Evolutionary conservation across 1,284 basidiomycete genomes (phyloP).

Genomic region (Volvariella volvacea): DNA sequence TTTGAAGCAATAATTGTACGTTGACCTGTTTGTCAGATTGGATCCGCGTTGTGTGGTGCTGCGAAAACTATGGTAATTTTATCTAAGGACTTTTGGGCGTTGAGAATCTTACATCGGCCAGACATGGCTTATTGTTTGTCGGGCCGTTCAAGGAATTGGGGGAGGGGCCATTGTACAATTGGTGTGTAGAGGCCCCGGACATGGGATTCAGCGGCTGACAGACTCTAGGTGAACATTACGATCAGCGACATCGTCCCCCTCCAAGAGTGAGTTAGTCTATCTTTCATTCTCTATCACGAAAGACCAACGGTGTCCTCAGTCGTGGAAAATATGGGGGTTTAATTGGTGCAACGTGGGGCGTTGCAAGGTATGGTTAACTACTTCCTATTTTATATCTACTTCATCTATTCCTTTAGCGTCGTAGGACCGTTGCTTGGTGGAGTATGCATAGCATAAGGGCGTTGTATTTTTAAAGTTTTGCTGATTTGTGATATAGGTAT

Average conservation of each 20-base stretch:
- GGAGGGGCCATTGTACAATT: slow-evolving; percentile 69
- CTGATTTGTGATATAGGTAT: slow-evolving; percentile 14
- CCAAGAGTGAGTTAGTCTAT: slow-evolving; percentile 53
- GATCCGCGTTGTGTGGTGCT: slow-evolving; percentile 77
- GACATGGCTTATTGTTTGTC: slow-evolving; percentile 65
- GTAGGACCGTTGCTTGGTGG: slow-evolving; percentile 73
- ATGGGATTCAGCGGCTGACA: slow-evolving; percentile 4
- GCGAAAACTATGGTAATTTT: slow-evolving; percentile 62
- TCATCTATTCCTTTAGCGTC: slow-evolving; percentile 35
- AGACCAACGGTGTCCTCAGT: slow-evolving; percentile 25
- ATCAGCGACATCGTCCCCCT: slow-evolving; percentile 78
- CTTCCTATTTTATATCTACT: background rate
- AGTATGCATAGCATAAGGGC: slow-evolving; percentile 30
- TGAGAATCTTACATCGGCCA: slow-evolving; percentile 9
- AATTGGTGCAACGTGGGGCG: slow-evolving; percentile 76
- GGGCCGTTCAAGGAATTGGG: slow-evolving; percentile 80
- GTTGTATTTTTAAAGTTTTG: background rate
- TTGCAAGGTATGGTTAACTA: slow-evolving; percentile 43
- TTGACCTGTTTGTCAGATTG: slow-evolving; percentile 36
- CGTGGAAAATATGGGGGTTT: slow-evolving; percentile 72
- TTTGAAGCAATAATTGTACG: background rate
- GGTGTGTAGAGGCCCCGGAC: slow-evolving; percentile 16
- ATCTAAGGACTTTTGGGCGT: background rate
- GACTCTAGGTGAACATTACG: slow-evolving; percentile 51
- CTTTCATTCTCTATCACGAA: background rate